phyloP scores from a whole-genome alignment of 768 basidiomycete genomes.

The Xerocomellus intermedius region DNA sequence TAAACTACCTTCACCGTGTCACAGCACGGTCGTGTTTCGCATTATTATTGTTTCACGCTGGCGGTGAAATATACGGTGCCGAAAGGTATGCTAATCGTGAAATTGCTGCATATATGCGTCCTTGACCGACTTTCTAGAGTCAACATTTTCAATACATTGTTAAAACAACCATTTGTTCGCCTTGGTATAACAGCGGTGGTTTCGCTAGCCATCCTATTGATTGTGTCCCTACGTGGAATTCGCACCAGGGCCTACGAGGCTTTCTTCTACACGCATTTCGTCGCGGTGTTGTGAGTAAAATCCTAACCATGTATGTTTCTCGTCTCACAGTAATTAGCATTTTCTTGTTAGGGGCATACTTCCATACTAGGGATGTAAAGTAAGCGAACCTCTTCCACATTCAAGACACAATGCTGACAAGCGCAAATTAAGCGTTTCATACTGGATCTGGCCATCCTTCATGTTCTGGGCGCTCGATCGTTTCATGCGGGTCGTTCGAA shows the following conservation, averaged over 20 bases:
- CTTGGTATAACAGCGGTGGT: constrained; percentile 37
- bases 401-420: background rate
- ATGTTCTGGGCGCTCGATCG: constrained; percentile 46
- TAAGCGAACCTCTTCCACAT: constrained; percentile 6
- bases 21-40: constrained; percentile 45
- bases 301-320: rapidly evolving
- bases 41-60: constrained; percentile 49
- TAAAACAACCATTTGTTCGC: constrained; percentile 22
- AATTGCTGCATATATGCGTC: background rate
- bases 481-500: constrained; percentile 44
- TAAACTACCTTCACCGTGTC: constrained; percentile 48
- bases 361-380: constrained; percentile 33
- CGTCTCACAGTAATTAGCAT: constrained; percentile 20
- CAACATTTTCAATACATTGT: rapidly evolving
- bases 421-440: constrained; percentile 7
- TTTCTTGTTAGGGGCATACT: constrained; percentile 41
- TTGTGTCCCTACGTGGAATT: constrained; percentile 50
- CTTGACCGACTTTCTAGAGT: constrained; percentile 1
- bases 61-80: constrained; percentile 13
- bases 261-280: constrained; percentile 50
- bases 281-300: constrained; percentile 39
- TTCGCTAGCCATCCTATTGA: constrained; percentile 41
- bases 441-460: constrained; percentile 34
- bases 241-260: constrained; percentile 48
- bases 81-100: constrained; percentile 1